phyloP scores from a whole-genome alignment of 345 rosid species.

The Brassica incana region DNA sequence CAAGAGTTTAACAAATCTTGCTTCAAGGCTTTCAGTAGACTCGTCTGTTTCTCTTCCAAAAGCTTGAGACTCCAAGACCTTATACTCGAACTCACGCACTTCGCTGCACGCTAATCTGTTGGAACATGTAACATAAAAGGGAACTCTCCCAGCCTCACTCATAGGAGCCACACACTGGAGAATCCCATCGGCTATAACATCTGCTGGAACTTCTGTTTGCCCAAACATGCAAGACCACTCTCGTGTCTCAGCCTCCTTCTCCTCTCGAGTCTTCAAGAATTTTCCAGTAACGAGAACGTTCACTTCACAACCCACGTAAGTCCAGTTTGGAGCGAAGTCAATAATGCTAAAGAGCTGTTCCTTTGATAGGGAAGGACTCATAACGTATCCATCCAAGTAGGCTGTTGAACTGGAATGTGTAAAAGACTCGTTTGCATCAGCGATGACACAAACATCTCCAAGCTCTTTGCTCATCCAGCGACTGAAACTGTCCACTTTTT shows the following conservation, averaged over 20 bases:
- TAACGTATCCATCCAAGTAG: slow-evolving; percentile 63
- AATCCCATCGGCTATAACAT: slow-evolving; percentile 74
- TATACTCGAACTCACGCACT: slow-evolving; percentile 91
- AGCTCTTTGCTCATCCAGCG: slow-evolving; percentile 96
- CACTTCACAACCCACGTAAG: slow-evolving; percentile 56
- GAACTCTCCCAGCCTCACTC: slow-evolving; percentile 74
- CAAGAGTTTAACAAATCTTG: slow-evolving; percentile 66
- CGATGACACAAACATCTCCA: slow-evolving; percentile 78
- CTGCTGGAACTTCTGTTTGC: slow-evolving; percentile 93
- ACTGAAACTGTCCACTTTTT: slow-evolving; percentile 88
- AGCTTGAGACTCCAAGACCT: slow-evolving; percentile 39
- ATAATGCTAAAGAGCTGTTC: slow-evolving; percentile 82
- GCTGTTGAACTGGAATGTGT: slow-evolving; percentile 56
- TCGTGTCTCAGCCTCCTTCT: slow-evolving; percentile 35
- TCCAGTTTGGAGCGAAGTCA: slow-evolving; percentile 91
- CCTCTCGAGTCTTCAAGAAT: slow-evolving; percentile 50
- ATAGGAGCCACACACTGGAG: slow-evolving; percentile 68
- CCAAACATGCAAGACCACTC: slow-evolving; percentile 98
- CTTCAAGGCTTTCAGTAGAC: slow-evolving; percentile 49
- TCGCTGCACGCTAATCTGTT: slow-evolving; percentile 95
- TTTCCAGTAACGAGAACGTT: slow-evolving; percentile 78
- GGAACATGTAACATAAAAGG: slow-evolving; percentile 88
- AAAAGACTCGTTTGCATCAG: slow-evolving; percentile 63
- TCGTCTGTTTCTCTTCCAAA: slow-evolving; percentile 31
- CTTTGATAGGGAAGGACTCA: slow-evolving; percentile 76